Evolutionary conservation across 2,329 filamentous ascomycete genomes (phyloP), one percentile per base, ranked within the genome.

Genomic region (Lasiodiplodia sp.): DNA sequence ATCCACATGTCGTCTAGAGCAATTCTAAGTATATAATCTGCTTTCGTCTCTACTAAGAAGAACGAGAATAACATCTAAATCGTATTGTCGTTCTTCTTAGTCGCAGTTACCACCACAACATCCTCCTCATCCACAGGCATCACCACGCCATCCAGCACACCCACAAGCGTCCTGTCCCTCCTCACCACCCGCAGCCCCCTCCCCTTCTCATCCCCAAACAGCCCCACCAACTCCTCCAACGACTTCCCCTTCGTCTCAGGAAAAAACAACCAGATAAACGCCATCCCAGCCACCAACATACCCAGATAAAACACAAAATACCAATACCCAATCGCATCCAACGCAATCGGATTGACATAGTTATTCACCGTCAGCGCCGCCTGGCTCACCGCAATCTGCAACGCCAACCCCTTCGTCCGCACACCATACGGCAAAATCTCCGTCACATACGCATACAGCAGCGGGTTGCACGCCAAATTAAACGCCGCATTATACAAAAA

Each of bases 311-410:
- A 66, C 31, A 66, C 63, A 28, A 66, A 66, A 10, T 28, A n/a
- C 63, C 63, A 66, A 23, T 40, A 83, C 6, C 71, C 71, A 11
- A 83, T 76, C 10, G 70, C 67, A 1, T 76, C 72, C 38, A 83
- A 74, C 5, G 79, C 81, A 38, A 83, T 77, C 4, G 81, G 81
- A 62, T 83, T 84, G 67, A 82, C 79, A 71, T 80, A 81, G 63
- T 76, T 73, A 72, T 80, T 80, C 69, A 80, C 78, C 71, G 84
- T 82, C 23, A 85, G 79, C 31, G 82, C 80, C 31, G 82, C 73
- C 71, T 83, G 80, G 68, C 83, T 78, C 66, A 81, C 79, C 53
- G 83, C 74, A 73, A 82, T 82, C 78, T 83, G 79, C 23, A 86
- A 70, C 5, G 82, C 78, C 74, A 82, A 72, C 63, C 80, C 79